These are phyloP conservation scores for Crucibulum laeve DNA, from an alignment of 768 basidiomycete species.

Conservation along the genomic window DNA sequence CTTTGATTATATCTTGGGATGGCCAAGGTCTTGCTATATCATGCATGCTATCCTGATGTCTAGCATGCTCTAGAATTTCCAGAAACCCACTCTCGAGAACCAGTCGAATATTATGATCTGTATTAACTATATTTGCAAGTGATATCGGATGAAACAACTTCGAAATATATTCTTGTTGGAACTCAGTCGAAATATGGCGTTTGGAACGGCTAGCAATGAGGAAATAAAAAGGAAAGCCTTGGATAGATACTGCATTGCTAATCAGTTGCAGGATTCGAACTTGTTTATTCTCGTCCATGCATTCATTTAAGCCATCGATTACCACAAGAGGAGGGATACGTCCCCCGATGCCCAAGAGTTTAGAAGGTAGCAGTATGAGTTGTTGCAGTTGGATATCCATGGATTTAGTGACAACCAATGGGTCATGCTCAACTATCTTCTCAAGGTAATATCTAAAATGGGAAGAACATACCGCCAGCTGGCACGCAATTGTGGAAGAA, in stretches of 20 bases:
- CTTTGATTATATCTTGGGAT: constrained; percentile 9
- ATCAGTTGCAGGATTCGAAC: constrained; percentile 9
- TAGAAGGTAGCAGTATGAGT: constrained; percentile 13
- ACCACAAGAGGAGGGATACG: constrained; percentile 2
- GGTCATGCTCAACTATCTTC: constrained; percentile 9
- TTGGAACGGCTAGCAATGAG: constrained; percentile 23
- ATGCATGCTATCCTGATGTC: background rate
- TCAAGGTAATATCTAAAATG: constrained; percentile 4
- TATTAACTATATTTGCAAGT: background rate
- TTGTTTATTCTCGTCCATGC: constrained; percentile 10
- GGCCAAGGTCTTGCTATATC: constrained; percentile 11
- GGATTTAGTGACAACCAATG: constrained; percentile 10
- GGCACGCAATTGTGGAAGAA: constrained; percentile 24
- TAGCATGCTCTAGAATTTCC: background rate
- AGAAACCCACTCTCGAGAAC: background rate
- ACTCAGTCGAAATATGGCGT: constrained; percentile 10
- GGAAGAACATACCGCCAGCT: constrained; percentile 13
- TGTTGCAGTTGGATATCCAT: constrained; percentile 10
- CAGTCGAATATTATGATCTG: background rate
- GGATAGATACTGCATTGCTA: background rate
- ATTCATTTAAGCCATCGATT: constrained; percentile 25
- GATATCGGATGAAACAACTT: background rate
- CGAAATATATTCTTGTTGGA: background rate
- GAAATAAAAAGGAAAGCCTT: constrained; percentile 16
- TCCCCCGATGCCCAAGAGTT: background rate